Evolutionary conservation across 2,329 filamentous ascomycete genomes (phyloP).

Genomic region (Aspergillus thermomutatus): DNA sequence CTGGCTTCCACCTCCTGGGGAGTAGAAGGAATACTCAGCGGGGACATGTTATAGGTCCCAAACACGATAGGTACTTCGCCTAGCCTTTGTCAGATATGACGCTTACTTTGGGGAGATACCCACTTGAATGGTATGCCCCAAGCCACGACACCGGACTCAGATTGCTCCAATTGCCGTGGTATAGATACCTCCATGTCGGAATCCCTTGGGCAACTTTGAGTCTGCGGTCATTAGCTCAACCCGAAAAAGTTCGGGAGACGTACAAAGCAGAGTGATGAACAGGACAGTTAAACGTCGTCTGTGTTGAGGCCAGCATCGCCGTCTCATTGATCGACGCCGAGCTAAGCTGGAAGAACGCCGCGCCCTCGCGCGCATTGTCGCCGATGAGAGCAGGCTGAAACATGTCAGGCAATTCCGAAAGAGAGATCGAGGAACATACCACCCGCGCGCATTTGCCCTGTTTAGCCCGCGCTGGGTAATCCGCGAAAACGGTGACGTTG

Average conservation of each 20-base stretch:
- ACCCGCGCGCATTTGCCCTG: slow-evolving; percentile 4
- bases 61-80: slow-evolving; percentile 13
- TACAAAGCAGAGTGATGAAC: not conserved
- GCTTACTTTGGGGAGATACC: slow-evolving; percentile 4
- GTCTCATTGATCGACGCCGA: slow-evolving; percentile 1
- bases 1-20: slow-evolving; percentile 6
- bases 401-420: too few species aligned
- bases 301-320: not conserved
- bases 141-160: slow-evolving; percentile 38
- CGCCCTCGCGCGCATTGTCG: not conserved
- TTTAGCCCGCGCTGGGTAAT: slow-evolving; percentile 3
- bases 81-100: not conserved
- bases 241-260: not conserved
- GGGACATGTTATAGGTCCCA: slow-evolving; percentile 8
- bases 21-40: not conserved
- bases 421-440: not conserved
- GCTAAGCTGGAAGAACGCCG: not conserved
- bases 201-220: slow-evolving; percentile 1
- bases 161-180: slow-evolving; percentile 41
- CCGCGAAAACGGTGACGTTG: slow-evolving; percentile 6
- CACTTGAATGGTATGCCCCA: slow-evolving; percentile 41
- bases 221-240: too few species aligned
- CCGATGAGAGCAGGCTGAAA: slow-evolving; percentile 6
- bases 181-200: slow-evolving; percentile 39
- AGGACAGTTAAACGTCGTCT: not conserved